Evolutionary conservation across 2,329 filamentous ascomycete genomes (phyloP).

Genomic region (Leptoxyphium fumago): DNA sequence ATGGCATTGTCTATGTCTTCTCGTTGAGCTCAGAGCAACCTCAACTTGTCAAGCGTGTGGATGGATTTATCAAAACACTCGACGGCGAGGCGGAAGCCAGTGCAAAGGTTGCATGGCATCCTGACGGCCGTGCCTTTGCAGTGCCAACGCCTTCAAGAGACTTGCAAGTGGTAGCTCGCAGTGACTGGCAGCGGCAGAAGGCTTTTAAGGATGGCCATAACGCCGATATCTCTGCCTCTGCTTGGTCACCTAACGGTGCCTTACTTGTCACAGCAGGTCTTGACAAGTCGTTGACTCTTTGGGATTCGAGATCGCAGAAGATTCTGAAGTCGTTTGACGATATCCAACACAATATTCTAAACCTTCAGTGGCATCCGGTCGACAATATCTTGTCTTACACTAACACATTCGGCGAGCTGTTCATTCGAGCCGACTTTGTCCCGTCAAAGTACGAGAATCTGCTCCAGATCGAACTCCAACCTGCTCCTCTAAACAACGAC

Average conservation of each 20-base stretch:
- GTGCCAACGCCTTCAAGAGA: conserved; percentile 68
- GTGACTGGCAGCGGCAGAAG: conserved; percentile 78
- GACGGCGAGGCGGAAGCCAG: conserved; percentile 66
- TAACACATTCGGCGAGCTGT: conserved; percentile 82
- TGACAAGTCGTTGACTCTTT: conserved; percentile 54
- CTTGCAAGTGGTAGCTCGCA: conserved; percentile 73
- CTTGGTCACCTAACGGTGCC: conserved; percentile 91
- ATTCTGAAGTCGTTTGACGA: conserved; percentile 63
- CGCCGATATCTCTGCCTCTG: conserved; percentile 69
- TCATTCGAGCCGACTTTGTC: conserved; percentile 63
- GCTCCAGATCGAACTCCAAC: conserved; percentile 44
- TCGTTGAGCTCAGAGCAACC: conserved; percentile 65
- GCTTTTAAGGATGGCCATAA: conserved; percentile 66
- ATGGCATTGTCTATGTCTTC: conserved; percentile 84
- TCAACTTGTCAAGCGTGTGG: conserved; percentile 66
- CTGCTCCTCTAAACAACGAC: conserved; percentile 76
- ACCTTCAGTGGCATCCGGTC: conserved; percentile 78
- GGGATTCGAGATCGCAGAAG: conserved; percentile 80
- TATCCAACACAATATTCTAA: conserved; percentile 56
- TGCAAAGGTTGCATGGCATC: conserved; percentile 74
- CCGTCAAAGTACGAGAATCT: conserved; percentile 34
- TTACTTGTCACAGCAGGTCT: conserved; percentile 54
- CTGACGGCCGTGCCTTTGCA: conserved; percentile 82
- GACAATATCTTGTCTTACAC: conserved; percentile 86
- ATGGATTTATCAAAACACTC: conserved; percentile 66